Evolutionary conservation across 768 basidiomycete species (phyloP).

Genomic region (Leucogyrophana mollusca): DNA sequence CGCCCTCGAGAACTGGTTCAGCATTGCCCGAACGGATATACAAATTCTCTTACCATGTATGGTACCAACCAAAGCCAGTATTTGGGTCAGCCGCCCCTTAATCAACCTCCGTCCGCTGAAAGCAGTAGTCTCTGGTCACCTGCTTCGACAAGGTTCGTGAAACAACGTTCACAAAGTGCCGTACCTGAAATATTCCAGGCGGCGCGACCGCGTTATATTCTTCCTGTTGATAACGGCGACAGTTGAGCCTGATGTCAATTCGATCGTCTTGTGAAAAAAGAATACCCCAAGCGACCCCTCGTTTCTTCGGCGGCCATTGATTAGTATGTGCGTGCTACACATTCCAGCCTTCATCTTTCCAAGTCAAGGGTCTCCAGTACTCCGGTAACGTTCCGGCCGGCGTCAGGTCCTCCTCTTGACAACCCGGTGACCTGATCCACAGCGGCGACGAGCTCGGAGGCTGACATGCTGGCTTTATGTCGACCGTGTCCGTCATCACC

Average conservation of each 20-base stretch:
- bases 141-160: background rate
- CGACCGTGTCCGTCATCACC: background rate
- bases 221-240: too few relatives aligned
- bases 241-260: too few relatives aligned
- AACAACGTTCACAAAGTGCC: background rate
- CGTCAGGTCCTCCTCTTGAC: background rate
- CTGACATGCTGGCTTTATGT: slow-evolving; percentile 3
- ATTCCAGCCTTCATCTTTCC: slow-evolving; percentile 3
- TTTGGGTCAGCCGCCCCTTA: too few relatives aligned
- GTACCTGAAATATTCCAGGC: slow-evolving; percentile 1
- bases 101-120: too few relatives aligned
- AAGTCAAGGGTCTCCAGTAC: background rate
- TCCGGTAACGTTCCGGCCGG: slow-evolving; percentile 3
- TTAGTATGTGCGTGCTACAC: background rate
- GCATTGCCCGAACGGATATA: too few relatives aligned
- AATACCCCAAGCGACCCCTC: background rate
- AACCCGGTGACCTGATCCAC: background rate
- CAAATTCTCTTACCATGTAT: too few relatives aligned
- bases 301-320: slow-evolving; percentile 6
- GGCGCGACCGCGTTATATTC: background rate
- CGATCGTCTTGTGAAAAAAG: background rate
- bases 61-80: too few relatives aligned
- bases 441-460: slow-evolving; percentile 7
- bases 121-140: background rate
- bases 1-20: too few relatives aligned